Percentiles rank a stretch among this genome's conserved stretches.
Evolutionary conservation across 2,329 filamentous ascomycete genomes (phyloP).

Genomic region (Metarhizium sp.): DNA sequence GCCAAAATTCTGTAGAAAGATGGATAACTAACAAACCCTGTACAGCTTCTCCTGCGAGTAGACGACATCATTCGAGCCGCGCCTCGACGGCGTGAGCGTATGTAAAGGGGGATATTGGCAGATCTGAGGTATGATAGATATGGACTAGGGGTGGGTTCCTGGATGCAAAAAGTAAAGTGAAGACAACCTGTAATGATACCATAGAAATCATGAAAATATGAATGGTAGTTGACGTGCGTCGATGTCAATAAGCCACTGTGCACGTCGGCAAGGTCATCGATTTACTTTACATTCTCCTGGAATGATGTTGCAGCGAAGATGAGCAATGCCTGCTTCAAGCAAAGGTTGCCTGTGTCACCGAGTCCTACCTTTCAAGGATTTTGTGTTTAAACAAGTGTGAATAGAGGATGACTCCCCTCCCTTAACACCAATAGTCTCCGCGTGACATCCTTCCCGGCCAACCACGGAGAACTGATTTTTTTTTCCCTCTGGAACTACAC

Average conservation of each 20-base stretch:
- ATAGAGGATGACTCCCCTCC: too few relatives aligned
- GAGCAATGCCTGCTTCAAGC: neutral
- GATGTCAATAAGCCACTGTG: conserved; percentile 9
- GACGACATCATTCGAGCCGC: conserved; percentile 97
- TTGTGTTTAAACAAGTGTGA: too few relatives aligned
- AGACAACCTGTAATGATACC: conserved; percentile 26
- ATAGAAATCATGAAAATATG: conserved; percentile 22
- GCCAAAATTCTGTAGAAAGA: neutral
- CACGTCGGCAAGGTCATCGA: neutral
- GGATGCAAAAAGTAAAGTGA: neutral
- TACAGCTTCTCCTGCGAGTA: conserved; percentile 75
- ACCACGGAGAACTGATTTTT: too few relatives aligned
- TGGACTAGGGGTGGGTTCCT: neutral
- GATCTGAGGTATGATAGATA: neutral
- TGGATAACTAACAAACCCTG: neutral
- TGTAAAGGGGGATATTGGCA: conserved; percentile 17
- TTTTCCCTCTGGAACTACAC: too few relatives aligned
- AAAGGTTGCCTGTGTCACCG: neutral
- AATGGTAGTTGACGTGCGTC: conserved; percentile 12
- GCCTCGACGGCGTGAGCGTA: conserved; percentile 48
- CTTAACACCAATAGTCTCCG: too few relatives aligned
- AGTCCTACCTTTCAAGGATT: too few relatives aligned
- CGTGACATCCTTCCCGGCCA: too few relatives aligned
- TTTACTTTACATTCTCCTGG: neutral
- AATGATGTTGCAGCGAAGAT: neutral